Conservation (phyloP, 768 basidiomycete genomes). For the Phlegmacium glaucopus region DNA sequence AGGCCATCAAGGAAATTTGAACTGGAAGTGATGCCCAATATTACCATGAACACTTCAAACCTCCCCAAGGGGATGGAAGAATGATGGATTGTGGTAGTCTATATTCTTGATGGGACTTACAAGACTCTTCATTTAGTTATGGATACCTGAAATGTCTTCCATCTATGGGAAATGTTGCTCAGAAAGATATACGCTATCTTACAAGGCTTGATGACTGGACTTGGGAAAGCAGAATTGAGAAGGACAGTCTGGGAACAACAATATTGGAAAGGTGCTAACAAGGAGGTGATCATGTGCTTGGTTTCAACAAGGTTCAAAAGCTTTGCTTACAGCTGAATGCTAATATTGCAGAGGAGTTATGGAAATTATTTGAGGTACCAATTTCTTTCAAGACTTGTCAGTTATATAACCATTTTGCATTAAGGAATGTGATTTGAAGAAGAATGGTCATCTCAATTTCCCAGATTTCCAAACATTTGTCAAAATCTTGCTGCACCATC, state of each 20-base stretch:
- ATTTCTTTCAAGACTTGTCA: background rate
- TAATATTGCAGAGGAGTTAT: constrained; percentile 50
- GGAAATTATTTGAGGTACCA: constrained; percentile 55
- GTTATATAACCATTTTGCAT: background rate
- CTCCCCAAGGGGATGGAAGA: constrained; percentile 58
- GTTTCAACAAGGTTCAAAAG: constrained; percentile 68
- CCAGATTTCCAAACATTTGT: constrained; percentile 79
- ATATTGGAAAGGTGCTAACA: constrained; percentile 77
- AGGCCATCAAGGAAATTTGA: constrained; percentile 84
- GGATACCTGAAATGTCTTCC: constrained; percentile 43
- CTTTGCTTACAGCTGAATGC: constrained; percentile 72
- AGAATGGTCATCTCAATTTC: constrained; percentile 67
- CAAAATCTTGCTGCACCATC: constrained; percentile 76
- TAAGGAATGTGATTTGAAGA: constrained; percentile 61
- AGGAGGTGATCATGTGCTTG: constrained; percentile 56
- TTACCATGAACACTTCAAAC: constrained; percentile 68
- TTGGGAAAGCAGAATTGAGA: constrained; percentile 59
- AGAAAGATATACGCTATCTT: constrained; percentile 61
- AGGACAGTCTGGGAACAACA: constrained; percentile 76
- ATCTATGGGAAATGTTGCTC: constrained; percentile 59
- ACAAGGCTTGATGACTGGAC: constrained; percentile 65
- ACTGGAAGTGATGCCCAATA: constrained; percentile 66
- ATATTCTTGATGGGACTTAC: constrained; percentile 71
- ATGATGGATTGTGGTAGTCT: constrained; percentile 85
- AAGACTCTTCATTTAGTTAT: constrained; percentile 87